Evolutionary conservation across 139 green algal species (phyloP), one percentile per base, ranked within the genome.

Genomic region (Chlamydomonas incerta): DNA sequence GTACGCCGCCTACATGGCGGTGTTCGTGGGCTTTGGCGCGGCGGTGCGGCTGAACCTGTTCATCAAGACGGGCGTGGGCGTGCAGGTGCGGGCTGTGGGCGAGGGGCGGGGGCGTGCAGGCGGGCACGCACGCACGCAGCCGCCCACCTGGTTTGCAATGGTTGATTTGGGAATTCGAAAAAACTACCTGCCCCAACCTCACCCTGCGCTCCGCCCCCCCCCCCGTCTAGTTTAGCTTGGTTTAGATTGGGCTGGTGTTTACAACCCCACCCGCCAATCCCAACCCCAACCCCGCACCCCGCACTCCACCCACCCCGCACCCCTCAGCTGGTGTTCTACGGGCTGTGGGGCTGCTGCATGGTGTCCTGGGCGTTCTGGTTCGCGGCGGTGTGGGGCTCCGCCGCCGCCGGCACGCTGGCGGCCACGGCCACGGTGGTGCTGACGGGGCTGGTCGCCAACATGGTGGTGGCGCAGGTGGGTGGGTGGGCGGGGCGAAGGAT

Each of bases 1-100:
- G 66, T 96, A 96, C 90, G 69, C 67, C 31, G 33, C 92, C 60
- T 98, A 93, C 87, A 93, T 96, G 50, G 31, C 75, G 9, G 72
- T 98, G 15, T 96, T 98, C 81, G 85, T 95, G 24, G 70, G 88
- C 15, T 90, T 93, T 77, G 95, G 94, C 10, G 82, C 72, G 15
- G 87, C 66, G 29, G 90, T 95, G 23, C 89, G 91, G 33, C 93
- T 98, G 60, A 95, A 93, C 55, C 91, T 98, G 66, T 98, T 98
- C 88, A 95, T 83, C 1, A 87, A 90, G 47, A 98, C 96, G 66
- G 88, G n/a, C 46, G 90, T 90, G 33, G 88, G 84, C 0, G 68
- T 96, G 34, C 93, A 96, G 86, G 90, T 93, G 3, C 4, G 13
- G 37, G 57, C 14, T 3, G 13, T 5, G 15, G 50, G 15, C 47